Percentiles rank a stretch among this genome's conserved stretches.
These are phyloP conservation scores for Pythium monospermum DNA, from an alignment of 352 stramenopile genomes.

Conservation along the genomic window DNA sequence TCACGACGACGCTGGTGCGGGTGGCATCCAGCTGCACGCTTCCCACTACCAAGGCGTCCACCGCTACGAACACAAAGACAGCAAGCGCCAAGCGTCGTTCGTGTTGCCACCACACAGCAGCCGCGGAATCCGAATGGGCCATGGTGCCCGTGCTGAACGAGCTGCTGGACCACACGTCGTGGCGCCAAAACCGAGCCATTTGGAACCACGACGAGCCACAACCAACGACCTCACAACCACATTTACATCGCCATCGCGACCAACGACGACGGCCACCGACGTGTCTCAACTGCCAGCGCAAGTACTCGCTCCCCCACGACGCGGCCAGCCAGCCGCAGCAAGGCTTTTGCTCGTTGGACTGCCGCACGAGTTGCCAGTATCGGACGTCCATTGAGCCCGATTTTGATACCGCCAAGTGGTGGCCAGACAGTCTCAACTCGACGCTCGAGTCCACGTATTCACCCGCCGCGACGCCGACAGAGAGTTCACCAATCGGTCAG, in stretches of 20 bases:
- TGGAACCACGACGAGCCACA: too few relatives aligned
- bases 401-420: not conserved
- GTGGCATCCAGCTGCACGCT: too few relatives aligned
- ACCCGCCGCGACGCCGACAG: not conserved
- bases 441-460: conserved; percentile 9
- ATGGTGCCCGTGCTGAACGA: conserved; percentile 18
- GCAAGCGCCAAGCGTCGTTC: too few relatives aligned
- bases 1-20: too few relatives aligned
- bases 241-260: not conserved
- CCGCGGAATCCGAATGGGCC: too few relatives aligned
- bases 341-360: conserved; percentile 19
- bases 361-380: conserved; percentile 15
- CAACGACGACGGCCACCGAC: not conserved
- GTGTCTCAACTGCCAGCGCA: conserved; percentile 13
- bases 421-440: not conserved
- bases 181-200: too few relatives aligned
- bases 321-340: conserved; percentile 5
- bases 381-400: conserved; percentile 6
- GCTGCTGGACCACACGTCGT: conserved; percentile 4
- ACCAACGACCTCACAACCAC: not conserved
- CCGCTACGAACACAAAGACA: too few relatives aligned
- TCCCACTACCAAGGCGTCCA: too few relatives aligned
- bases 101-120: too few relatives aligned
- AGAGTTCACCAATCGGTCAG: too few relatives aligned
- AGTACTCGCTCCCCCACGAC: conserved; percentile 6